phyloP scores from a whole-genome alignment of 371 early-diverging fungal genomes.

The Fennellomyces sp. region DNA sequence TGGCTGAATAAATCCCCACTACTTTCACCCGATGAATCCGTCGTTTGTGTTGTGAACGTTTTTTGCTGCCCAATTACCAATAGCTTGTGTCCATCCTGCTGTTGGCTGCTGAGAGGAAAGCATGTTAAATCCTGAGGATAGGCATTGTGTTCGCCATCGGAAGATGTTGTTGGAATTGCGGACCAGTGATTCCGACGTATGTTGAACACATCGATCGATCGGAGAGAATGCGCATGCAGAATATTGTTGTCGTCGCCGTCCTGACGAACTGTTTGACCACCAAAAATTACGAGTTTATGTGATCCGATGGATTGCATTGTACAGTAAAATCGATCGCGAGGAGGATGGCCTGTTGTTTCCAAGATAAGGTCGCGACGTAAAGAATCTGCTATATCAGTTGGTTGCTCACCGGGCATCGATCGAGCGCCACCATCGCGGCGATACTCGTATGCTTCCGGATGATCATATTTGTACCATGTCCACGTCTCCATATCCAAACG shows the following conservation, averaged over 20 bases:
- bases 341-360: conserved; percentile 24
- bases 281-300: conserved; percentile 23
- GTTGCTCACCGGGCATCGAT: too few species aligned
- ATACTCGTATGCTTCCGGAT: conserved; percentile 24
- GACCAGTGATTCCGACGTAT: conserved; percentile 20
- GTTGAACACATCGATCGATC: conserved; percentile 20
- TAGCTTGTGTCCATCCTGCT: neutral
- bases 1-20: neutral
- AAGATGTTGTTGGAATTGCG: conserved; percentile 3
- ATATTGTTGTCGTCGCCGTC: conserved; percentile 25
- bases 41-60: neutral
- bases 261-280: conserved; percentile 28
- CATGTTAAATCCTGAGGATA: conserved; percentile 17
- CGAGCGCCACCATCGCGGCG: conserved; percentile 1
- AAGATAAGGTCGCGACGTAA: conserved; percentile 14
- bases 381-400: neutral
- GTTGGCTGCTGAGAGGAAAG: conserved; percentile 2
- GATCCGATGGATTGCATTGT: conserved; percentile 10
- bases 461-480: conserved; percentile 33
- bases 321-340: conserved; percentile 25
- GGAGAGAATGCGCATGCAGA: conserved; percentile 19
- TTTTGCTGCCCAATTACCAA: conserved; percentile 18
- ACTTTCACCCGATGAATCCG: conserved; percentile 10
- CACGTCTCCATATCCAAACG: conserved; percentile 18
- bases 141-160: neutral